Percentiles rank a stretch among this genome's conserved stretches.
phyloP scores from a whole-genome alignment of 1,139 yeast species.

The Saccharomyces pastorianus region DNA sequence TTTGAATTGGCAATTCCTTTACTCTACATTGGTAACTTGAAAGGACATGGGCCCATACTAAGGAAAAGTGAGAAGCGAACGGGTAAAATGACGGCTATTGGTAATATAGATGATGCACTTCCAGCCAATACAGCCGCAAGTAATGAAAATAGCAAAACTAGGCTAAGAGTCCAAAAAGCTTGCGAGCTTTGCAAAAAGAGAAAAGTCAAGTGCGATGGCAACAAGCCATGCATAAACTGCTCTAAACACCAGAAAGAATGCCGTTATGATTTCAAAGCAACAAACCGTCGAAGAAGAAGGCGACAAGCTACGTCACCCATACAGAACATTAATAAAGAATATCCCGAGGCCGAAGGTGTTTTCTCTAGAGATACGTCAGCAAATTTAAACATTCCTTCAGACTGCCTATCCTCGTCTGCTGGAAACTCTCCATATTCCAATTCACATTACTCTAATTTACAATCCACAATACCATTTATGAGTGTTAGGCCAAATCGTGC shows the following conservation, averaged over 20 bases:
- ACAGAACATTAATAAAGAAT: not conserved
- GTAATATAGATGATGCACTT: not conserved
- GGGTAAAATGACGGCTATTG: not conserved
- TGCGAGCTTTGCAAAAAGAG: constrained; percentile 81
- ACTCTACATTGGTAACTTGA: not conserved
- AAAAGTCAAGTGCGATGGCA: constrained; percentile 89
- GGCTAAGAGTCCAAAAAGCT: constrained; percentile 68
- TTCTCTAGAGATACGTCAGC: not conserved
- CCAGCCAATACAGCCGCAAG: not conserved
- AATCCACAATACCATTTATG: not conserved
- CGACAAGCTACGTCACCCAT: not conserved
- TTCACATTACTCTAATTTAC: not conserved
- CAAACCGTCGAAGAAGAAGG: not conserved
- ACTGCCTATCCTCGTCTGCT: not conserved
- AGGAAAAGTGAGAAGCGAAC: not conserved
- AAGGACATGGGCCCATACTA: not conserved
- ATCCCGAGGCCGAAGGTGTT: not conserved
- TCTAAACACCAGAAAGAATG: not conserved
- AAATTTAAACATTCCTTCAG: not conserved
- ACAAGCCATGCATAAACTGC: constrained; percentile 87
- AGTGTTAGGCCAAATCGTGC: not conserved
- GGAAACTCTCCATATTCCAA: not conserved
- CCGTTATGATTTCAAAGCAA: not conserved
- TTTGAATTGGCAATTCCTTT: not conserved
- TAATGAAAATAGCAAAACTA: not conserved